A percentile compares a stretch with the other conserved stretches of the same genome.
These are phyloP conservation scores for Nothomitra cinnamomea DNA, from an alignment of 2,329 filamentous ascomycete species.

Conservation along the genomic window DNA sequence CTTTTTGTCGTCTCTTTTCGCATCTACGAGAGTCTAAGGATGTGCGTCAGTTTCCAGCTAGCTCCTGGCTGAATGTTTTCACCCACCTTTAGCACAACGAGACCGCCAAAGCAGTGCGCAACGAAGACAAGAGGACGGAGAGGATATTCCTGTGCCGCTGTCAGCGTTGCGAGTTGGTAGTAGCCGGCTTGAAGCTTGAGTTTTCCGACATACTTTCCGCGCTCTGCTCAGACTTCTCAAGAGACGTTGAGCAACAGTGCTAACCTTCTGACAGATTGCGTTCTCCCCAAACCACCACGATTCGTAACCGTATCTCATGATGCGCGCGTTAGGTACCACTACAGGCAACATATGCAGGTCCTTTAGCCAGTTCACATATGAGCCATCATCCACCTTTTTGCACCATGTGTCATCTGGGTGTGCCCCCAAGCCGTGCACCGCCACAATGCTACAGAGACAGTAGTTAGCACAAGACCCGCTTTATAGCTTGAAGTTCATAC, in stretches of 20 bases:
- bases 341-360: conserved; percentile 13
- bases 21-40: conserved; percentile 12
- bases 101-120: conserved; percentile 16
- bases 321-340: conserved; percentile 13
- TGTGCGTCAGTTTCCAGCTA: conserved; percentile 6
- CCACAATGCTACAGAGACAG: no score
- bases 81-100: conserved; percentile 14
- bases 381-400: no score
- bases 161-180: background rate
- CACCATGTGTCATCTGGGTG: no score
- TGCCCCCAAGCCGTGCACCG: no score
- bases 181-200: background rate
- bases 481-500: no score
- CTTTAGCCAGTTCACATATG: conserved; percentile 15
- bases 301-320: conserved; percentile 18
- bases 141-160: conserved; percentile 11
- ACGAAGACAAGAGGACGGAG: conserved; percentile 15
- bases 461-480: no score
- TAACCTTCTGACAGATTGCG: conserved; percentile 12
- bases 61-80: conserved; percentile 2
- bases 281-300: conserved; percentile 16
- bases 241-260: background rate
- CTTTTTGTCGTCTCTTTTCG: conserved; percentile 8
- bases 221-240: background rate
- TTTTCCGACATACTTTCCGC: background rate